Conservation (phyloP, 2,329 filamentous ascomycete species). For the Beauveria bassiana region DNA sequence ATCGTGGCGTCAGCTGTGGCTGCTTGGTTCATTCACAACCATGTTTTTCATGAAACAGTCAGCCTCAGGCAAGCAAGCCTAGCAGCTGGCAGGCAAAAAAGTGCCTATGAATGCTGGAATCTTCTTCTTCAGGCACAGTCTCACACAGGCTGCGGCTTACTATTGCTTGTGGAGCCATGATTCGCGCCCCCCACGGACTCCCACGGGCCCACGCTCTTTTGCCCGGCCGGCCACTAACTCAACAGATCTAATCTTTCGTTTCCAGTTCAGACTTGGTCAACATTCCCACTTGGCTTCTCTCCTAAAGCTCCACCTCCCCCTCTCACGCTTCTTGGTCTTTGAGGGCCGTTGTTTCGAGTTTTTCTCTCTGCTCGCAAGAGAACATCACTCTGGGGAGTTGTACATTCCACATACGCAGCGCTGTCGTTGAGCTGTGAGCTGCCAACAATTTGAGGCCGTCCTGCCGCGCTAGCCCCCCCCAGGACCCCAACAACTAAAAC, state of each 20-base stretch:
- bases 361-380: not conserved
- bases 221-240: conserved; percentile 5
- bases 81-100: too few relatives aligned
- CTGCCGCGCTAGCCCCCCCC: not conserved
- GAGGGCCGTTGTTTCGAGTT: not conserved
- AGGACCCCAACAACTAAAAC: conserved; percentile 1
- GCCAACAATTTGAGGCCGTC: not conserved
- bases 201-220: not conserved
- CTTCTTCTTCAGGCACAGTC: too few relatives aligned
- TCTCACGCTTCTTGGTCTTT: not conserved
- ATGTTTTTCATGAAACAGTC: too few relatives aligned
- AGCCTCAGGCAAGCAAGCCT: too few relatives aligned
- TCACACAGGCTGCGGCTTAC: not conserved
- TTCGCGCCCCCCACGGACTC: not conserved
- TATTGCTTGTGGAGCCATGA: not conserved
- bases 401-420: not conserved
- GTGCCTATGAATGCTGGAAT: too few relatives aligned
- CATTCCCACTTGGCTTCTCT: conserved; percentile 1
- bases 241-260: conserved; percentile 10
- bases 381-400: not conserved
- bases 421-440: not conserved
- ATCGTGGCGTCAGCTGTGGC: too few relatives aligned
- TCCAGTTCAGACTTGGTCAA: not conserved
- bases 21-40: too few relatives aligned
- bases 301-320: conserved; percentile 3